A percentile compares a stretch with the other conserved stretches of the same genome.
phyloP scores from a whole-genome alignment of 1,139 yeast genomes.

The Yamadazyma triangularis region DNA sequence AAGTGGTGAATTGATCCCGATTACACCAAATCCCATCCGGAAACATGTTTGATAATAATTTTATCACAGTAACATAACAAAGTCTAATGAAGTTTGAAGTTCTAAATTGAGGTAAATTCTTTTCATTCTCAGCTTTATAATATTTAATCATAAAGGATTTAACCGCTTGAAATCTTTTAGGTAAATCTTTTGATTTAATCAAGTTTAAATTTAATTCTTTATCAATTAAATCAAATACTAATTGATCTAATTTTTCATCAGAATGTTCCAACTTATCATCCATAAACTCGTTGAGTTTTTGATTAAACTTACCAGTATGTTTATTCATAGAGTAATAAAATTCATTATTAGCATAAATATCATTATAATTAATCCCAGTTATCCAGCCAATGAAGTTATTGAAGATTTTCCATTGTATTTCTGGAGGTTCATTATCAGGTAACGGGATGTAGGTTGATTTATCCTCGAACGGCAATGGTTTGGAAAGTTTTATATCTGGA shows the following conservation, averaged over 20 bases:
- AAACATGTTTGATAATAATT: constrained; percentile 32
- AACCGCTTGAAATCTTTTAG: constrained; percentile 31
- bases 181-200: constrained; percentile 31
- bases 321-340: constrained; percentile 34
- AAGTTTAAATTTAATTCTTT: constrained; percentile 39
- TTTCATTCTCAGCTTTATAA: constrained; percentile 32
- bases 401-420: constrained; percentile 25
- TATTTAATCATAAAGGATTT: constrained; percentile 38
- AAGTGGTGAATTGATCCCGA: constrained; percentile 24
- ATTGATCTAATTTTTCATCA: constrained; percentile 34
- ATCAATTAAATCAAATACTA: constrained; percentile 35
- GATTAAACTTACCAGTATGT: constrained; percentile 24
- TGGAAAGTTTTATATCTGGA: constrained; percentile 32
- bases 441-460: constrained; percentile 21
- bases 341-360: constrained; percentile 33
- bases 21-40: constrained; percentile 44
- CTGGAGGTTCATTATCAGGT: constrained; percentile 24
- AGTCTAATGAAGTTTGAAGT: constrained; percentile 25
- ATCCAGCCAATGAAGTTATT: constrained; percentile 29
- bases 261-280: constrained; percentile 26
- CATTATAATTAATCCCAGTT: constrained; percentile 24
- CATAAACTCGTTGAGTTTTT: constrained; percentile 28
- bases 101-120: constrained; percentile 31
- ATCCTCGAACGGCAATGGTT: constrained; percentile 39
- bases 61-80: constrained; percentile 37